Percentiles rank a stretch among this genome's conserved stretches.
These are phyloP conservation scores for Pilobolus umbonatus DNA, from an alignment of 192 early-diverging fungal genomes.

Conservation along the genomic window DNA sequence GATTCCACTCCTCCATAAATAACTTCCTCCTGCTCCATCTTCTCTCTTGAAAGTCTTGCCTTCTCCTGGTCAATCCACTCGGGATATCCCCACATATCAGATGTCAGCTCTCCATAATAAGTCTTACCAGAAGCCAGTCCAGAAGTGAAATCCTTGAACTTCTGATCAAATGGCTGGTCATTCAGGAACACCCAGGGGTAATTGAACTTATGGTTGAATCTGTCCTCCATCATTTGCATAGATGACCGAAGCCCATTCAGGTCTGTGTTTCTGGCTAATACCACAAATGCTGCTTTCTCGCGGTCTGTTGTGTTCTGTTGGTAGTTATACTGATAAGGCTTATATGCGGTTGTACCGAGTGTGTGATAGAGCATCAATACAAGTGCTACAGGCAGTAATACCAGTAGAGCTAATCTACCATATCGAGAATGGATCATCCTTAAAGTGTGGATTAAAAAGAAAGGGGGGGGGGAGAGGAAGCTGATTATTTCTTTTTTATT, in stretches of 20 bases:
- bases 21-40: slow-evolving; percentile 50
- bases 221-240: slow-evolving; percentile 67
- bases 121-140: slow-evolving; percentile 54
- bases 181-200: slow-evolving; percentile 91
- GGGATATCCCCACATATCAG: slow-evolving; percentile 73
- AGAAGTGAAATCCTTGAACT: slow-evolving; percentile 56
- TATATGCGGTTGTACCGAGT: not conserved
- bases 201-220: slow-evolving; percentile 73
- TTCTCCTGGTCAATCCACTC: slow-evolving; percentile 64
- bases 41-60: slow-evolving; percentile 42
- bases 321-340: not conserved
- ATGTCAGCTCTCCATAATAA: slow-evolving; percentile 43
- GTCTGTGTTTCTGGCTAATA: slow-evolving; percentile 72
- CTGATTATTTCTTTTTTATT: too few species aligned
- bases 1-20: slow-evolving; percentile 62
- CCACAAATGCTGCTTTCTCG: slow-evolving; percentile 65
- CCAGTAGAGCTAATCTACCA: slow-evolving; percentile 5
- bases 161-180: slow-evolving; percentile 63
- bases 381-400: slow-evolving; percentile 7
- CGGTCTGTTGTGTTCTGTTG: not conserved
- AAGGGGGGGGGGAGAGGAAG: too few species aligned
- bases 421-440: slow-evolving; percentile 14
- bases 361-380: not conserved
- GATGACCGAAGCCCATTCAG: slow-evolving; percentile 49
- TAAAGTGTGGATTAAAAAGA: too few species aligned